Percentiles rank a stretch among this genome's conserved stretches.
phyloP scores from a whole-genome alignment of 1,284 basidiomycete genomes.

The Coniophora puteana region DNA sequence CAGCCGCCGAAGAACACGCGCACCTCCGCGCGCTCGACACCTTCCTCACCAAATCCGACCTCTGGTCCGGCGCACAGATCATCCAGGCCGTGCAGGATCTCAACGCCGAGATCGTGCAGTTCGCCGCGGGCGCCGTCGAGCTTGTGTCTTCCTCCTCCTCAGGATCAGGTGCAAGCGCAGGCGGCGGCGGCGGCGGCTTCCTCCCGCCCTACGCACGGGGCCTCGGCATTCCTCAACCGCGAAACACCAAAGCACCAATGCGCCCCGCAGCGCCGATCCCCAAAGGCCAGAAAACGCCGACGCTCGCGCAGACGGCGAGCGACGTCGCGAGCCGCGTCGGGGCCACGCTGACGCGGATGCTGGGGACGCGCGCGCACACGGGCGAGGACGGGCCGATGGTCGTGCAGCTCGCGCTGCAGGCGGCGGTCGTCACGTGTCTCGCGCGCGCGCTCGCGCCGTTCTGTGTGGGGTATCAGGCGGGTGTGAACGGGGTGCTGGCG shows the following conservation, averaged over 20 bases:
- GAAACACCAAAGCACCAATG: too few species aligned
- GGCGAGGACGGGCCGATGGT: conserved; percentile 73
- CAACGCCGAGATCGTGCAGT: conserved; percentile 74
- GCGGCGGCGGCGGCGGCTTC: conserved; percentile 18
- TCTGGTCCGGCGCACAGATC: conserved; percentile 72
- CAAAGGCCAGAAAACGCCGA: conserved; percentile 20
- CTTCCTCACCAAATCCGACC: conserved; percentile 69
- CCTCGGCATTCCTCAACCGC: conserved; percentile 3
- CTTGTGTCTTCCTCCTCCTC: too few species aligned
- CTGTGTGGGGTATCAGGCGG: conserved; percentile 68
- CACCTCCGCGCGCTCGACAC: conserved; percentile 54
- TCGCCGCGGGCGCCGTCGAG: conserved; percentile 69
- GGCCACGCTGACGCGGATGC: conserved; percentile 50
- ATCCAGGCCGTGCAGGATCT: conserved; percentile 75
- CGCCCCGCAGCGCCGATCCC: conserved; percentile 30
- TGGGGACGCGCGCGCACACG: conserved; percentile 60
- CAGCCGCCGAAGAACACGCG: conserved; percentile 41
- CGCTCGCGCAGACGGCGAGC: conserved; percentile 43
- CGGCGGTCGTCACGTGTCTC: conserved; percentile 61
- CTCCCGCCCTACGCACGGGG: too few species aligned
- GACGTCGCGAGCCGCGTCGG: conserved; percentile 62
- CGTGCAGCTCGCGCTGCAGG: conserved; percentile 70
- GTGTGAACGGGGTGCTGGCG: conserved; percentile 60
- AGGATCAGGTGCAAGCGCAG: too few species aligned
- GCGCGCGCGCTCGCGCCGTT: conserved; percentile 63